These are phyloP conservation scores for Ustilago cynodontis DNA, from an alignment of 1,284 basidiomycete genomes.

Conservation along the genomic window DNA sequence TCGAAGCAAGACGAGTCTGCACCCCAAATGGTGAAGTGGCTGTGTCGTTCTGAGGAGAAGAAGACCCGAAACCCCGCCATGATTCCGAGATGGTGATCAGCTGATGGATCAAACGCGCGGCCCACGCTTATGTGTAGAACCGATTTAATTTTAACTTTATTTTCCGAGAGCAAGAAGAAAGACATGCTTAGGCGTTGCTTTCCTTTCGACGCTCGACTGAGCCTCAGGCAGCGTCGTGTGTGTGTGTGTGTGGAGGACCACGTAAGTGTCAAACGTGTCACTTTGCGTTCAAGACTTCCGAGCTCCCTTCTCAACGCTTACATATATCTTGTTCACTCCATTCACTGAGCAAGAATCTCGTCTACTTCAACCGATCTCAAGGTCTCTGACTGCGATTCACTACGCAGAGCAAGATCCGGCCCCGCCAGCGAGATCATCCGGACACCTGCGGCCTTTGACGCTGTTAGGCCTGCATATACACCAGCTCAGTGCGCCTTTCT, in stretches of 20 bases:
- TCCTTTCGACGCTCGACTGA: neutral
- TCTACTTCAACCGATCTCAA: too few relatives aligned
- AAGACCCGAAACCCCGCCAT: too few relatives aligned
- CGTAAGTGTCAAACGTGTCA: constrained; percentile 19
- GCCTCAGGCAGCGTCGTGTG: neutral
- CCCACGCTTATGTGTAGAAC: neutral
- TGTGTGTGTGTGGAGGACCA: neutral
- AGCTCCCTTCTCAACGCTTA: neutral
- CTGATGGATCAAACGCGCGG: neutral
- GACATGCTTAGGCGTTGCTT: constrained; percentile 5
- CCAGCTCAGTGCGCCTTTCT: neutral
- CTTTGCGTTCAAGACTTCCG: constrained; percentile 7
- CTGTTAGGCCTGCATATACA: neutral
- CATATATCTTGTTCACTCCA: too few relatives aligned
- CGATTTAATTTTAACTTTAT: neutral
- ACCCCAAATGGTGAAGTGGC: too few relatives aligned
- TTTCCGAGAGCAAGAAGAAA: neutral
- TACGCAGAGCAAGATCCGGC: neutral
- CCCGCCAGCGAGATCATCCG: neutral
- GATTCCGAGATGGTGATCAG: constrained; percentile 1
- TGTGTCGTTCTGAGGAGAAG: too few relatives aligned
- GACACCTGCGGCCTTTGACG: neutral
- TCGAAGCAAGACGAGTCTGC: too few relatives aligned
- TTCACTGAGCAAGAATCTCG: neutral
- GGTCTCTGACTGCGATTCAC: neutral